Percentiles rank a stretch among this genome's conserved stretches.
These are phyloP conservation scores for Oenanthe javanica DNA, from an alignment of 140 eudicot species.

Conservation along the genomic window DNA sequence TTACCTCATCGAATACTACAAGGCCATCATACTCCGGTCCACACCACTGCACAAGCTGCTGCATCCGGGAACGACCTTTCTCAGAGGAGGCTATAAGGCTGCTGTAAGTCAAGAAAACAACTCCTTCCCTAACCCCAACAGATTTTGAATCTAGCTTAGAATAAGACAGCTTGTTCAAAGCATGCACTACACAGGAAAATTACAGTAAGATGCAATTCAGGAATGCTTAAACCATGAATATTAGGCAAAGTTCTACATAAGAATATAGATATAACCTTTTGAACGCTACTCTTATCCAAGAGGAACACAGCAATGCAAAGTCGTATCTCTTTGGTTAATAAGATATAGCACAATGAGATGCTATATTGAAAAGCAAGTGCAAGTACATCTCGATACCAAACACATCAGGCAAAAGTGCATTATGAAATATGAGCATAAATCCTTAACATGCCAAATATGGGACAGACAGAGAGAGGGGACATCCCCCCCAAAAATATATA, in stretches of 20 bases:
- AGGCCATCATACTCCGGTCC: slow-evolving; percentile 83
- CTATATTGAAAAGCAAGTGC: background rate
- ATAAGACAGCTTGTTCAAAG: slow-evolving; percentile 97
- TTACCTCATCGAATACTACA: slow-evolving; percentile 94
- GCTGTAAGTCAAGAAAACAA: slow-evolving; percentile 90
- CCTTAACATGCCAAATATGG: too few relatives aligned
- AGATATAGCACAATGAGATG: slow-evolving; percentile 4
- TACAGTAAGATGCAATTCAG: slow-evolving; percentile 18
- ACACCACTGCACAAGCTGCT: slow-evolving; percentile 97
- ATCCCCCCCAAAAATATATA: background rate
- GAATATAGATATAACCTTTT: slow-evolving; percentile 6
- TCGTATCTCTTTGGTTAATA: too few relatives aligned
- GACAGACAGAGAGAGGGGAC: background rate
- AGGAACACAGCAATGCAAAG: background rate
- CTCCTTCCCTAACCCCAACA: slow-evolving; percentile 93
- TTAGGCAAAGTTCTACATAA: slow-evolving; percentile 1
- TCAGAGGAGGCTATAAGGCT: slow-evolving; percentile 99
- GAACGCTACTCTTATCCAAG: background rate
- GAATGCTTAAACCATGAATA: slow-evolving; percentile 8
- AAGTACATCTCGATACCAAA: background rate
- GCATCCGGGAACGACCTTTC: slow-evolving; percentile 91
- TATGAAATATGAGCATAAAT: too few relatives aligned
- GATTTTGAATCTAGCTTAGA: slow-evolving; percentile 94
- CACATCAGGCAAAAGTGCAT: too few relatives aligned
- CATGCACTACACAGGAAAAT: slow-evolving; percentile 68